Base-by-base conservation (phyloP, 2,329 filamentous ascomycete genomes). In the Aspergillus brunneoviolaceus region DNA sequence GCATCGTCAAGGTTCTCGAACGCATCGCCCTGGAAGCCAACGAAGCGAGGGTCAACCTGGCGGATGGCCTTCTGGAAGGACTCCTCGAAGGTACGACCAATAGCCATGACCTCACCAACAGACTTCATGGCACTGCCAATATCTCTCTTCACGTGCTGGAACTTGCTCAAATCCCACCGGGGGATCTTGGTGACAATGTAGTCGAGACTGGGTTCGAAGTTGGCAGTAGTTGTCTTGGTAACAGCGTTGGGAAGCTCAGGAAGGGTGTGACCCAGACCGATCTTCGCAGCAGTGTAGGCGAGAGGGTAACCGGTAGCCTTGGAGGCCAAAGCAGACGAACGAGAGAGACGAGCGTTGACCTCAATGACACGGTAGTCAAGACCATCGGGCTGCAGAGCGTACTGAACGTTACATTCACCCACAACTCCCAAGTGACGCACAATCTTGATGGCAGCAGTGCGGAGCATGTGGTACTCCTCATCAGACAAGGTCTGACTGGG, bases 111-210 rank as follows among this genome's bases (percentile, higher is more conserved):
- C 80, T 99, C 95, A 75, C 95, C 95, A 60, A 99, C 93, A 25
- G 93, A 97, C 83, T 98, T 99, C 95, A 99, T 99, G 63, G 94
- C 90, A 74, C 91, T 96, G 69, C 95, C 95, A 74, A 99, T 98
- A 73, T 96, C 91, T 63, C 95, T 90, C 84, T 96, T 96, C 66
- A 99, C 95, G 72, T 98, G 94, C 81, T 98, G 94, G 84, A 99
- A 99, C 82, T 99, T 99, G 83, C 91, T 88, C 74, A 99, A 79
- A 84, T 99, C 95, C 95, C 95, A 99, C 73, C 95, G 88, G 70
- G 95, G 95, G 70, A 99, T 98, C 84, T 99, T 99, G 69, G 92
- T 96, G 67, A 99, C 95, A 66, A 99, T 92, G 77, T 99, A 99
- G 74, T 99, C 95, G 65, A 99, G 82, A 63, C 91, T 96, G 55